phyloP scores from a whole-genome alignment of 2,329 filamentous ascomycete species.

The Ophiostoma montium region DNA sequence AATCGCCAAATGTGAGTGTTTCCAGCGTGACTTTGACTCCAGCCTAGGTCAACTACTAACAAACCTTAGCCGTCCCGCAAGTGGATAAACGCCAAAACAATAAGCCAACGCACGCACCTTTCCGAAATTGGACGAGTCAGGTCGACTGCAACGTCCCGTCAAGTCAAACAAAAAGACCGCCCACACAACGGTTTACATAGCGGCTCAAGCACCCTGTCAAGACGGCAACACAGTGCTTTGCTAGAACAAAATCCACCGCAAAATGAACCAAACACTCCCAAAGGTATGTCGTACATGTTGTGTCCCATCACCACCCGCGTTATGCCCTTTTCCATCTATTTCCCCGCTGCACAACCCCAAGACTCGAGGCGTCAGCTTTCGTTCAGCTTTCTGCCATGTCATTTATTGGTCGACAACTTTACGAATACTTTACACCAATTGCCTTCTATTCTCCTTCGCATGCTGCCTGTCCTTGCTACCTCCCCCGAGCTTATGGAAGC shows the following conservation, averaged over 20 bases:
- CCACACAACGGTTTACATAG: too few species aligned
- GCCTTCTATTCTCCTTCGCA: too few species aligned
- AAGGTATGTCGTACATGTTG: neutral
- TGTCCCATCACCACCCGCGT: neutral
- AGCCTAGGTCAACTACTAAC: too few species aligned
- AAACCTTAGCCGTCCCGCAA: neutral
- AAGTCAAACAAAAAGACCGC: neutral
- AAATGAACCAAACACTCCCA: conserved; percentile 1
- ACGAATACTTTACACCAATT: too few species aligned
- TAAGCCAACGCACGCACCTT: neutral
- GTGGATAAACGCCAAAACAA: neutral
- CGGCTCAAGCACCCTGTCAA: too few species aligned
- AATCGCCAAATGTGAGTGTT: too few species aligned
- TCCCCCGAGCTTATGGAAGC: too few species aligned
- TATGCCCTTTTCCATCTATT: neutral
- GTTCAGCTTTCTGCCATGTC: too few species aligned
- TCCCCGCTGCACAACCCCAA: neutral
- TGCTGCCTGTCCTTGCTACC: too few species aligned
- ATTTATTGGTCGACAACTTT: too few species aligned
- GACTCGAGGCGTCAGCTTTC: too few species aligned
- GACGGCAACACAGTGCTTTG: neutral
- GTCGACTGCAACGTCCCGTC: neutral
- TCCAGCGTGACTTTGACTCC: too few species aligned
- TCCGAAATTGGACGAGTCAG: neutral
- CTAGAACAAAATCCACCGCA: neutral